Evolutionary conservation across 352 stramenopile species (phyloP), one percentile per base, ranked within the genome.

Genomic region (Pythium pyrilobum): DNA sequence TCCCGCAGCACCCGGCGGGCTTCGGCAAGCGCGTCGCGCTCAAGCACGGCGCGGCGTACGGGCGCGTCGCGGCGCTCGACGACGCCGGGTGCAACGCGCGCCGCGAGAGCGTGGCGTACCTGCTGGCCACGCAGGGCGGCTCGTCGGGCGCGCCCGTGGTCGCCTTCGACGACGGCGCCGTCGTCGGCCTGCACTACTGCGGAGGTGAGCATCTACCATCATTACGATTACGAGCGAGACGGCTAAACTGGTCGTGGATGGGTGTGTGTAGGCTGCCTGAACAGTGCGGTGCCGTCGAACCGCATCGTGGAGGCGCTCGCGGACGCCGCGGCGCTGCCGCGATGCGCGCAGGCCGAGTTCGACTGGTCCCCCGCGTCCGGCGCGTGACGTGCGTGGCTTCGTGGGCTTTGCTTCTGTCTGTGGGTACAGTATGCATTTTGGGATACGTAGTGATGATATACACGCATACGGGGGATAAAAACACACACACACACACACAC

Each of bases 151-250:
- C 74, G 1, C 74, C 74, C 0, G 74, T 85, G 23, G 65, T 85
- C 32, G 65, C 66, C 11, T 59, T 54, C 32, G 24, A 28, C 0
- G 75, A 86, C 37, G 65, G 57, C 20, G 44, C 46, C 9, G 72
- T 86, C 20, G 31, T 86, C 4, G 75, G 67, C 2, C 43, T 86
- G 2, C 75, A 86, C 51, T 77, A 81, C 40, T 86, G 75, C 44
- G 72, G 69, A 28, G 69, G 71, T 63, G 27, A 44, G 63, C 11
- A 1, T 0, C 3, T 47, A 32, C 21, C 5, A 32, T 32, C 21
- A 25, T 8, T 25, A 27, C 37, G 15, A 5, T 8, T 25, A 5
- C 16, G 20, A 18, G 33, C 15, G 16, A 25, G 5, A 9, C 37
- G 21, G 5, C 15, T 41, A 7, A 16, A 24, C 11, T 39, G 2